Evolutionary conservation across 1,284 basidiomycete genomes (phyloP).

Genomic region (Sanghuangporus weigelae): DNA sequence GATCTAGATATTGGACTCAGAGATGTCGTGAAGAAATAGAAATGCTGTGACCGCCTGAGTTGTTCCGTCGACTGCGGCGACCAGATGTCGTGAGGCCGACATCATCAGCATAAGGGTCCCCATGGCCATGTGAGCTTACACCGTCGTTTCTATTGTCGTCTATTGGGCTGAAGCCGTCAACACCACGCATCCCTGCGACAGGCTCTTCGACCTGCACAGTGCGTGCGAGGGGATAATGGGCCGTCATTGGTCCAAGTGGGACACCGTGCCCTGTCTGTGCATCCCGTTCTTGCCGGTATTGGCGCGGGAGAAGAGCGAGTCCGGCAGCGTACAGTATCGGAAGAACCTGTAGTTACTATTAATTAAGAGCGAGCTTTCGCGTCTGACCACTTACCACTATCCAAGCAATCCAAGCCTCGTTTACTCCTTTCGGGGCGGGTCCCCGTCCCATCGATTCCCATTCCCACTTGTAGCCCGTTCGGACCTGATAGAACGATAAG

Average conservation of each 20-base stretch:
- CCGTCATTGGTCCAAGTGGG: not conserved
- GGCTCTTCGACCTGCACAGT: not conserved
- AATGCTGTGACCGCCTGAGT: not conserved
- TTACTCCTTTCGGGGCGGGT: conserved; percentile 31
- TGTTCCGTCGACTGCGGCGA: not conserved
- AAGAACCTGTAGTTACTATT: conserved; percentile 32
- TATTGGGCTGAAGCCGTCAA: not conserved
- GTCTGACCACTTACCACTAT: conserved; percentile 36
- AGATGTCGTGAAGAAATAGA: not conserved
- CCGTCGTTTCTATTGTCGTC: not conserved
- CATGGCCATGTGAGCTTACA: not conserved
- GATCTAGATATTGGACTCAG: not conserved
- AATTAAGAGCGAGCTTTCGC: not conserved
- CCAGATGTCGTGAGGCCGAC: conserved; percentile 1
- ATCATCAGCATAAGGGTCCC: conserved; percentile 5
- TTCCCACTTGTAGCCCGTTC: conserved; percentile 40
- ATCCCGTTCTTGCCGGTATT: conserved; percentile 38
- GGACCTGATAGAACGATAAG: conserved; percentile 49
- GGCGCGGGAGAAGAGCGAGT: conserved; percentile 40
- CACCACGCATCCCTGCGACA: not conserved
- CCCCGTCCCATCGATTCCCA: conserved; percentile 45
- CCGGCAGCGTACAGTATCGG: conserved; percentile 42
- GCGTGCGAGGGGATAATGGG: not conserved
- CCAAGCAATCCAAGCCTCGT: conserved; percentile 48
- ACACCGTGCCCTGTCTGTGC: not conserved